phyloP scores from a whole-genome alignment of 2,329 filamentous ascomycete genomes.

The Colletotrichum salicis region DNA sequence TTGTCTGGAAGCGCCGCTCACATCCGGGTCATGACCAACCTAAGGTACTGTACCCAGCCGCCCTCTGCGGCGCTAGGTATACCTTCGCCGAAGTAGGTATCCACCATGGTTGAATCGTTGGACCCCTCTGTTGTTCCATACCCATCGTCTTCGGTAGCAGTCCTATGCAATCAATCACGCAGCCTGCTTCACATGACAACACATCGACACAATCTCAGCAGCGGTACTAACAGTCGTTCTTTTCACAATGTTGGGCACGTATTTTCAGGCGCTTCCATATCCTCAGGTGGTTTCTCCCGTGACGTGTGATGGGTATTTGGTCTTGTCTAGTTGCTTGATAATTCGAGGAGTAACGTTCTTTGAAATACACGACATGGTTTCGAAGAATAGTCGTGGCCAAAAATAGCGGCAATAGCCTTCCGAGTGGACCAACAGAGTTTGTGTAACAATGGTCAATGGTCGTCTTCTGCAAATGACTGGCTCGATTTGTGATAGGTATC shows the following conservation, averaged over 20 bases:
- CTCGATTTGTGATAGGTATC: neutral
- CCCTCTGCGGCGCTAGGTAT: neutral
- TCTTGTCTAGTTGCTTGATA: neutral
- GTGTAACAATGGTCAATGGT: neutral
- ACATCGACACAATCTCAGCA: neutral
- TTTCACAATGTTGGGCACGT: neutral
- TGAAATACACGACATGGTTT: neutral
- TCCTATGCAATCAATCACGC: slow-evolving; percentile 15
- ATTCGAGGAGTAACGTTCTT: neutral
- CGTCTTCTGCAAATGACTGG: neutral
- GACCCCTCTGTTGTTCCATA: neutral
- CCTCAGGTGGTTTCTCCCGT: neutral
- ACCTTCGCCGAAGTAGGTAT: slow-evolving; percentile 7
- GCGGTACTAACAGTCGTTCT: neutral
- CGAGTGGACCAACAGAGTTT: neutral
- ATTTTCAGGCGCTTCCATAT: neutral
- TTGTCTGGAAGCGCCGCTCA: neutral
- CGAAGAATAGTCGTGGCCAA: neutral
- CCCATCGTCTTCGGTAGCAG: slow-evolving; percentile 18
- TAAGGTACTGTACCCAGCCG: slow-evolving; percentile 4
- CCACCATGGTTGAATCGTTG: slow-evolving; percentile 8
- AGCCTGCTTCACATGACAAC: slow-evolving; percentile 23
- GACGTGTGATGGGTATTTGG: neutral
- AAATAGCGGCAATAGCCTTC: neutral
- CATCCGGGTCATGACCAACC: neutral